Evolutionary conservation across 192 early-diverging fungal species (phyloP), one percentile per base, ranked within the genome.

Genomic region (Coemansia sp.): DNA sequence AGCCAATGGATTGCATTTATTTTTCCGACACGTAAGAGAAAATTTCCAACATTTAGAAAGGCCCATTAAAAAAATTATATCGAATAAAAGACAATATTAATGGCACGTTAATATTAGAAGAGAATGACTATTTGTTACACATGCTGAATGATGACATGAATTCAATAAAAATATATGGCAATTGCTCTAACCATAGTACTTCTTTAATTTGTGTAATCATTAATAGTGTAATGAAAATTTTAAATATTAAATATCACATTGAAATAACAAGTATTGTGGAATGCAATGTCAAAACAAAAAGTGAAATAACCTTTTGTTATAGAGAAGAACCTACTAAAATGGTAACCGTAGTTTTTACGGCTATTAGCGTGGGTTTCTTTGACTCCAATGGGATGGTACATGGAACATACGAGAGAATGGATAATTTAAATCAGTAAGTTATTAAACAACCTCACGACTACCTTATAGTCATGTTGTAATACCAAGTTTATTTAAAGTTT

Each of bases 151-250:
- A 45, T 15, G 43, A 45, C 8, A 45, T 2, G 45, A 3, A 21
- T 47, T 17, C 9, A 43, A 43, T 43, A 48, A 14, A n/a, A 24
- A 49, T 49, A 49, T 49, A 23, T 25, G 54, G 39, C 19, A 61
- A 68, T n/a, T n/a, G n/a, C n/a, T n/a, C n/a, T n/a, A n/a, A n/a
- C n/a, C n/a, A n/a, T n/a, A n/a, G n/a, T n/a, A n/a, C n/a, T n/a
- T n/a, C n/a, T n/a, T n/a, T n/a, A n/a, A n/a, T n/a, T n/a, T n/a
- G n/a, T n/a, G n/a, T n/a, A n/a, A n/a, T n/a, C n/a, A n/a, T n/a
- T n/a, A n/a, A n/a, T n/a, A n/a, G n/a, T n/a, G n/a, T n/a, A n/a
- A n/a, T n/a, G n/a, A n/a, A n/a, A n/a, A n/a, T n/a, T n/a, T n/a
- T n/a, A 45, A n/a, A n/a, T n/a, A n/a, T n/a, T n/a, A n/a, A n/a